Evolutionary conservation across 2,329 filamentous ascomycete genomes (phyloP).

Genomic region (Colletotrichum sublineola): DNA sequence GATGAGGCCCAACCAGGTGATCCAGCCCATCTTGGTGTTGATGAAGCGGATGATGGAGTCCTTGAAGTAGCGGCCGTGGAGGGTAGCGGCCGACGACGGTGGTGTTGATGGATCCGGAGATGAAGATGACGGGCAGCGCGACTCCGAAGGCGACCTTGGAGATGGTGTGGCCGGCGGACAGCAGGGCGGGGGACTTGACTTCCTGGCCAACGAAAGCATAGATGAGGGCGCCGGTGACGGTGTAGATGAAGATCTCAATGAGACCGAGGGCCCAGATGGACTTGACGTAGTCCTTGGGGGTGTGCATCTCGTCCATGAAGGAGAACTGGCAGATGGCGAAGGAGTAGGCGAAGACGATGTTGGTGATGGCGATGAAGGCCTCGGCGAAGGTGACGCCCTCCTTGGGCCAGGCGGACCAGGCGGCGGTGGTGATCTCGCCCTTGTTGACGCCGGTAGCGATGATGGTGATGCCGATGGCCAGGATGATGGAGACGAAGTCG

Average conservation of each 20-base stretch:
- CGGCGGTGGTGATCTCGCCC: conserved; percentile 46
- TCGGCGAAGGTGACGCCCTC: conserved; percentile 62
- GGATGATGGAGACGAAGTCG: conserved; percentile 72
- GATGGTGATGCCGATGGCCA: conserved; percentile 76
- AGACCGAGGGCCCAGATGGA: conserved; percentile 73
- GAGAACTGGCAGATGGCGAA: conserved; percentile 66
- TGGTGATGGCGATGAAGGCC: conserved; percentile 72
- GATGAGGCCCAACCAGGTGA: conserved; percentile 71
- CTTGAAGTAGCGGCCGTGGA: conserved; percentile 61
- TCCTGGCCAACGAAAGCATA: conserved; percentile 76
- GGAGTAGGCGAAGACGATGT: conserved; percentile 80
- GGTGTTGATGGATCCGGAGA: conserved; percentile 79
- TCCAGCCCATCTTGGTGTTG: conserved; percentile 63
- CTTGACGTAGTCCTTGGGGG: conserved; percentile 61
- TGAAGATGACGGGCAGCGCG: conserved; percentile 79
- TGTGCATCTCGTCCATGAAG: conserved; percentile 68
- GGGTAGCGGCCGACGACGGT: conserved; percentile 60
- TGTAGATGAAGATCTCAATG: conserved; percentile 75
- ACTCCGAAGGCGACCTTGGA: conserved; percentile 78
- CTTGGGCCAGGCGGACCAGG: conserved; percentile 62
- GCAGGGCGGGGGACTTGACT: conserved; percentile 76
- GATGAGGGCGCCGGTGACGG: conserved; percentile 74
- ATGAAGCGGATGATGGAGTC: conserved; percentile 60
- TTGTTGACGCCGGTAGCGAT: conserved; percentile 69
- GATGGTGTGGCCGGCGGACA: conserved; percentile 70